These are phyloP conservation scores for Curvularia sp. DNA, from an alignment of 2,329 filamentous ascomycete genomes.

Conservation along the genomic window DNA sequence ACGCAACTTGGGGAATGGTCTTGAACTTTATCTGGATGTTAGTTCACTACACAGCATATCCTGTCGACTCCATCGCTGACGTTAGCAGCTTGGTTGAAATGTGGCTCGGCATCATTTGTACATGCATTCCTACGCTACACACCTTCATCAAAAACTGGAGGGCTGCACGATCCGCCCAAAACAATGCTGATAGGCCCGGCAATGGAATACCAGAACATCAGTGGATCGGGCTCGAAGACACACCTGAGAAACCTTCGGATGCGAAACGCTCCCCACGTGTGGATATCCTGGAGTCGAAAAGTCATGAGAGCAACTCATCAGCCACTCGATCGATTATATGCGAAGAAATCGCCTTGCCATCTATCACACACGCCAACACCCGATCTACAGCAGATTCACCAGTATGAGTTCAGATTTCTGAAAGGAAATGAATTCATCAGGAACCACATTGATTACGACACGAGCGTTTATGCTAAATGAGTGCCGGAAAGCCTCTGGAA, in stretches of 20 bases:
- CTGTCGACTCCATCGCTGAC: constrained; percentile 1
- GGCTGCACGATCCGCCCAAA: neutral
- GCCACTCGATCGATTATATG: neutral
- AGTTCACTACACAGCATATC: neutral
- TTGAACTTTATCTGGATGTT: constrained; percentile 29
- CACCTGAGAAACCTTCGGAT: neutral
- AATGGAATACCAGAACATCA: neutral
- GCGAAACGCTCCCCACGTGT: neutral
- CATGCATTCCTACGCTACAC: constrained; percentile 23
- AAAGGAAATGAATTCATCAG: neutral
- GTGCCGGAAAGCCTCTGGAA: neutral
- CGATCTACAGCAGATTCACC: neutral
- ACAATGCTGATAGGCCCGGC: neutral
- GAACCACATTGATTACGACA: neutral
- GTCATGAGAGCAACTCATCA: neutral
- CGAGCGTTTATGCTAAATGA: neutral
- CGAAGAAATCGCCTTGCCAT: neutral
- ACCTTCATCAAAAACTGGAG: constrained; percentile 12
- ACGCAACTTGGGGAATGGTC: constrained; percentile 26
- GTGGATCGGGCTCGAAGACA: constrained; percentile 4
- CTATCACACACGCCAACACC: neutral
- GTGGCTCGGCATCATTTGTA: constrained; percentile 28
- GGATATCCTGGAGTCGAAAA: neutral
- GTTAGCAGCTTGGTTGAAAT: constrained; percentile 19
- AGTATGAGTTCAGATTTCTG: neutral